phyloP scores from a whole-genome alignment of 352 stramenopile genomes.

The Phytophthora constricta region DNA sequence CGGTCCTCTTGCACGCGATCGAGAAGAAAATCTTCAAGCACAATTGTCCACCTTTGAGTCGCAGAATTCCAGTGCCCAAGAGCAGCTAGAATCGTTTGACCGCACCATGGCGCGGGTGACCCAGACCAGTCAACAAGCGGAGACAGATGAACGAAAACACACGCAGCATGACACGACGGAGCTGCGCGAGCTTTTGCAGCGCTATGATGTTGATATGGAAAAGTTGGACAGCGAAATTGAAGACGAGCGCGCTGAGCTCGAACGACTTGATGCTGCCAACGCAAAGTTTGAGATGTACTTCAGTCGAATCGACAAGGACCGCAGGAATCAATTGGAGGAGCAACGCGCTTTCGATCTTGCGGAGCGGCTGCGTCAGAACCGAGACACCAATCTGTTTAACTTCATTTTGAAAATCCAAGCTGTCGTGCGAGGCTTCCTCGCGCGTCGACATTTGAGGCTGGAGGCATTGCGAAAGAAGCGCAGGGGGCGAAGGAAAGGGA shows the following conservation, averaged over 20 bases:
- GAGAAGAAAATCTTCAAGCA: constrained; percentile 56
- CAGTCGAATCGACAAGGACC: constrained; percentile 61
- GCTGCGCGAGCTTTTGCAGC: constrained; percentile 49
- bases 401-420: constrained; percentile 68
- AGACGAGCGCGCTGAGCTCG: constrained; percentile 36
- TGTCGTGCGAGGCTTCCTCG: constrained; percentile 64
- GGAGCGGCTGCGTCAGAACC: constrained; percentile 36
- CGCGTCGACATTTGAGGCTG: constrained; percentile 43
- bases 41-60: constrained; percentile 46
- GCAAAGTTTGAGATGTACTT: constrained; percentile 50
- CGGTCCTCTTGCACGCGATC: constrained; percentile 34
- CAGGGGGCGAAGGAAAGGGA: constrained; percentile 38
- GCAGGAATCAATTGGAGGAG: constrained; percentile 56
- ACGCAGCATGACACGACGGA: constrained; percentile 45
- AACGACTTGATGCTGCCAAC: constrained; percentile 39
- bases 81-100: constrained; percentile 43
- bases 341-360: constrained; percentile 40
- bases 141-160: constrained; percentile 63
- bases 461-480: constrained; percentile 28
- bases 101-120: constrained; percentile 38
- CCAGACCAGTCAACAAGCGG: constrained; percentile 52
- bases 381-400: constrained; percentile 56
- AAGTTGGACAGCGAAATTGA: constrained; percentile 54
- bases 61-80: constrained; percentile 40
- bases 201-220: constrained; percentile 61